phyloP scores from a whole-genome alignment of 306 rosid species.

The Malus orientalis region DNA sequence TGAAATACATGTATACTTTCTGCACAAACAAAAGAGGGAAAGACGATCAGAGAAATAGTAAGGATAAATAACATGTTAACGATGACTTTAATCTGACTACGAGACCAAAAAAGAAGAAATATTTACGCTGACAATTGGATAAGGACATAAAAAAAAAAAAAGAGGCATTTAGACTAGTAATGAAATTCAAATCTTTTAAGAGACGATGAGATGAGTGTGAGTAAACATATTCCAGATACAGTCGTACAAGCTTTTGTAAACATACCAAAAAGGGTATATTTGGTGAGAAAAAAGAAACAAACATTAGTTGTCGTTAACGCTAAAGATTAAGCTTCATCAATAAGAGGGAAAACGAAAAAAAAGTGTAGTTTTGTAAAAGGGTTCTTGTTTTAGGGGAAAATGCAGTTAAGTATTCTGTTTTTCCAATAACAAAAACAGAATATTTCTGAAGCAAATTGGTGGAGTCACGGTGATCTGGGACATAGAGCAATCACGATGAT shows the following conservation, averaged over 20 bases:
- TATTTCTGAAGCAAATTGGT: too few species aligned
- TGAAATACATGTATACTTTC: conserved; percentile 87
- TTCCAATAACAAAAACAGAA: too few species aligned
- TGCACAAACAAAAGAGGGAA: conserved; percentile 37
- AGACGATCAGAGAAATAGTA: not conserved
- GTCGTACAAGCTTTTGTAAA: too few species aligned
- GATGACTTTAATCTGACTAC: not conserved
- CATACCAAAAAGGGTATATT: too few species aligned
- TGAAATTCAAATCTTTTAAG: not conserved
- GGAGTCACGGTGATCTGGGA: not conserved
- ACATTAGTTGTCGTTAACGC: too few species aligned
- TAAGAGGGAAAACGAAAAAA: too few species aligned
- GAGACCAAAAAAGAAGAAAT: not conserved
- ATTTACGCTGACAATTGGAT: not conserved
- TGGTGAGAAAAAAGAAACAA: too few species aligned
- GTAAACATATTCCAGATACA: not conserved
- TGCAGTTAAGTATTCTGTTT: too few species aligned
- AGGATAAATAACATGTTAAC: not conserved
- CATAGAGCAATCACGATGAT: not conserved
- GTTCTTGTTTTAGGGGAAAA: too few species aligned
- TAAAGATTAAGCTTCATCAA: too few species aligned
- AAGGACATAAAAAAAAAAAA: not conserved
- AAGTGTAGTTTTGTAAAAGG: too few species aligned
- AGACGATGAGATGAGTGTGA: not conserved
- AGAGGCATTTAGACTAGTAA: not conserved